Evolutionary conservation across 345 rosid genomes (phyloP).

Genomic region (Salix dunnii): DNA sequence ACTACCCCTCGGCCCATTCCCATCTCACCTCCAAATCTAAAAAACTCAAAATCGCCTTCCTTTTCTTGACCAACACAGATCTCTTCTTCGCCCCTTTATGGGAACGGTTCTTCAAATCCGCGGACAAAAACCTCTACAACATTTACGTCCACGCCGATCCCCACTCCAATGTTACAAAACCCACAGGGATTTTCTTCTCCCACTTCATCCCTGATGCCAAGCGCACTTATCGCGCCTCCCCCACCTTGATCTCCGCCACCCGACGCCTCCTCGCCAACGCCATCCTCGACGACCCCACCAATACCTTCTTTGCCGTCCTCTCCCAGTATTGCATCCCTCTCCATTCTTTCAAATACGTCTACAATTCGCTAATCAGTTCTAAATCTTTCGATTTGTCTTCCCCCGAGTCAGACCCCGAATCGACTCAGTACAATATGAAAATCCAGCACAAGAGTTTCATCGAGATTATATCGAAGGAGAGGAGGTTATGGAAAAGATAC

Average conservation of each 20-base stretch:
- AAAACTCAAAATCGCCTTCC: constrained; percentile 76
- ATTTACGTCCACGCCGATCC: constrained; percentile 93
- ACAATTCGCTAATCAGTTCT: constrained; percentile 52
- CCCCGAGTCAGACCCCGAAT: constrained; percentile 34
- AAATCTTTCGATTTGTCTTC: constrained; percentile 48
- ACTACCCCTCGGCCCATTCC: constrained; percentile 29
- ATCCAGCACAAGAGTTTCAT: constrained; percentile 64
- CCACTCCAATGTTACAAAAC: constrained; percentile 47
- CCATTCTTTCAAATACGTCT: constrained; percentile 66
- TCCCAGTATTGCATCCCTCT: constrained; percentile 87
- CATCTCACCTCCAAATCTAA: constrained; percentile 55
- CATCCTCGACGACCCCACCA: constrained; percentile 82
- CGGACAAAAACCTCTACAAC: constrained; percentile 46
- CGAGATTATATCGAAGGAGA: constrained; percentile 62
- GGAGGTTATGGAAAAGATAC: constrained; percentile 79
- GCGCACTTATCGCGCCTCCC: constrained; percentile 76
- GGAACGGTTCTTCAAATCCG: constrained; percentile 56
- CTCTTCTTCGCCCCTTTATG: constrained; percentile 81
- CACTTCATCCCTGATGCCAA: constrained; percentile 56
- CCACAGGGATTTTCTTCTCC: constrained; percentile 40
- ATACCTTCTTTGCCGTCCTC: constrained; percentile 71
- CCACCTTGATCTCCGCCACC: constrained; percentile 87
- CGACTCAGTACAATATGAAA: constrained; percentile 44
- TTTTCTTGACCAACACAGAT: constrained; percentile 88
- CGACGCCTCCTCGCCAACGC: constrained; percentile 87